Base-by-base conservation (phyloP, 2,329 filamentous ascomycete species). In the Arthrobotrys musiformis region DNA sequence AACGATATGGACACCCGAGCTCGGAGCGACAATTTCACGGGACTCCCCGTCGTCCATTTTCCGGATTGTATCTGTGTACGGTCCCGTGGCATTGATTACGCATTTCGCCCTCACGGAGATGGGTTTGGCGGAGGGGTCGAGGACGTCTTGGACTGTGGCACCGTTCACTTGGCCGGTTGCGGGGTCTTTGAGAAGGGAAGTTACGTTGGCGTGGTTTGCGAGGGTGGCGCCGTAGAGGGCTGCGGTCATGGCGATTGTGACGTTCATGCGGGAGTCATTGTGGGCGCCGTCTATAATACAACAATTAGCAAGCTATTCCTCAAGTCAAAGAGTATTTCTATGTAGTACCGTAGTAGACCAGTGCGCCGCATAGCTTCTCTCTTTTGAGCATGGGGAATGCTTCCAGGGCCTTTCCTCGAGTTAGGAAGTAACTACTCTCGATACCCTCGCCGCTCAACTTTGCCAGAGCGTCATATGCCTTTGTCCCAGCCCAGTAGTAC, bases 251-350 rank as follows among this genome's bases (percentile, higher is more conserved):
- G 92, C 93, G 70, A 96, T 86, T 7, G 92, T 94, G 28, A 95
- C 91, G 82, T 96, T 96, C 93, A 97, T 96, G 60, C 93, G 89
- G 19, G 93, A 95, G 83, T 97, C 93, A 82, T 97, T 97, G 85
- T 97, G 93, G 30, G 92, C 92, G 80, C 93, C 93, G 85, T 97
- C 93, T 81, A 37, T 28, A 7, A 2, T 24, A n/a, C 30, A 67
- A 22, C 35, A 13, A 26, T 70, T 70, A 76, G 64, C 50, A 17
- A n/a, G 88, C 70, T 22, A 6, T 33, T 8, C 8, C 9, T 35
- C 9, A n/a, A 28, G 11, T 8, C 19, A n/a, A 8, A 37, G 3
- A 4, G 7, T 2, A n/a, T 17, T 40, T 24, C 30, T 24, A 44
- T 73, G 81, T 64, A 42, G n/a, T 84, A 88, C 88, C 88, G 83